Evolutionary conservation across 2,329 filamentous ascomycete species (phyloP), one percentile per base, ranked within the genome.

Genomic region (Paraphoma sp.): DNA sequence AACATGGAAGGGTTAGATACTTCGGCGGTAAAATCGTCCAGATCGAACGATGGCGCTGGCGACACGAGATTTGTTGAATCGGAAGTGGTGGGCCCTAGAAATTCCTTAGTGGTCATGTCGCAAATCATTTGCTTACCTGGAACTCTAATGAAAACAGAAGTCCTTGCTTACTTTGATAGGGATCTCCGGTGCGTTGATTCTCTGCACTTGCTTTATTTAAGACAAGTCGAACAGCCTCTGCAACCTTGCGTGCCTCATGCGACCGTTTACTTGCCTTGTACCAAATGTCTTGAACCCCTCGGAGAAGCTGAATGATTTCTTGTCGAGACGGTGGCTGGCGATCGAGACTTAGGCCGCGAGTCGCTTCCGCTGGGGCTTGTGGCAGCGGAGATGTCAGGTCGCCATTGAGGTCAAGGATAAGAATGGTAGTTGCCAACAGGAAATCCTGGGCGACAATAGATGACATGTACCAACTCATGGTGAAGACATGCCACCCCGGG

Each of bases 361-460:
- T 54, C 9, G 46, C 42, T 4, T 17, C 17, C 5, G 44, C 38
- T 6, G 45, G 18, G 16, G 43, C 18, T 12, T 18, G 33, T 31
- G 59, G 59, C 12, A 68, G 48, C 6, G 69, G 65, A 9, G 56
- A 52, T 1, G 54, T 45, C 17, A 72, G 40, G 6, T 73, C 71
- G 17, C 67, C 68, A 45, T 75, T 72, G 16, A 80, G 68, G 52
- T 82, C 80, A 3, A 82, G 69, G 38, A 80, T 79, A 4, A 83
- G 64, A 17, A 83, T 74, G 55, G 81, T 82, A 43, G 79, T 79
- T 1, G 81, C 82, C 2, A 82, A 72, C 7, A 83, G 68, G 45
- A 83, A 82, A 56, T 82, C 80, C 53, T 81, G 78, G 2, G 74
- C 75, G 48, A 79, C 72, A 3, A 82, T 60, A 3, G 79, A 79